Conservation (phyloP, 225 moss, liverwort and hornwort species). For the Asterella californica region DNA sequence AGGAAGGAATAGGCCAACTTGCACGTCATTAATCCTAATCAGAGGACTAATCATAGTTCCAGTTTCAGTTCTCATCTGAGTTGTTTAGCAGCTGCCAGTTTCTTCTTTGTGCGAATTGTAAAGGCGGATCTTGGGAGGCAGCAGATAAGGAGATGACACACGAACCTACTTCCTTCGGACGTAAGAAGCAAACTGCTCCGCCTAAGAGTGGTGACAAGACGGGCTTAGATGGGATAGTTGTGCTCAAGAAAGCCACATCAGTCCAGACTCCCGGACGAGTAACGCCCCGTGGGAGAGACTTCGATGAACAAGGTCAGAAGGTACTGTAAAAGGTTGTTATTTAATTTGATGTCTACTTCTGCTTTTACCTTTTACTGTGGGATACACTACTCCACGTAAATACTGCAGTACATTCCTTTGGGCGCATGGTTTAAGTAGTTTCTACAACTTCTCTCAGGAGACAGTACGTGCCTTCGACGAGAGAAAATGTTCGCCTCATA, state of each 20-base stretch:
- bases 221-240: neutral
- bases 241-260: constrained; percentile 7
- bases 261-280: constrained; percentile 24
- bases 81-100: neutral
- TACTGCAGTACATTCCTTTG: neutral
- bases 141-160: constrained; percentile 8
- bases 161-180: neutral
- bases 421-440: too few species aligned
- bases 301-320: neutral
- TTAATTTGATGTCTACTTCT: too few species aligned
- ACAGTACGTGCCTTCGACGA: neutral
- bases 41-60: too few species aligned
- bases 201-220: neutral
- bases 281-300: neutral
- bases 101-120: neutral
- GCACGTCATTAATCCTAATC: neutral
- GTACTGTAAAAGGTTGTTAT: neutral
- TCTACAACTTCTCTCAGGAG: too few species aligned
- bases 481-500: neutral
- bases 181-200: constrained; percentile 2
- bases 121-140: neutral
- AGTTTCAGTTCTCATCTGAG: neutral
- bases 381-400: too few species aligned
- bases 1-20: neutral
- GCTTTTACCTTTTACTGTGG: too few species aligned